Conservation (phyloP, 306 rosid species). For the Albizia julibrissin region DNA sequence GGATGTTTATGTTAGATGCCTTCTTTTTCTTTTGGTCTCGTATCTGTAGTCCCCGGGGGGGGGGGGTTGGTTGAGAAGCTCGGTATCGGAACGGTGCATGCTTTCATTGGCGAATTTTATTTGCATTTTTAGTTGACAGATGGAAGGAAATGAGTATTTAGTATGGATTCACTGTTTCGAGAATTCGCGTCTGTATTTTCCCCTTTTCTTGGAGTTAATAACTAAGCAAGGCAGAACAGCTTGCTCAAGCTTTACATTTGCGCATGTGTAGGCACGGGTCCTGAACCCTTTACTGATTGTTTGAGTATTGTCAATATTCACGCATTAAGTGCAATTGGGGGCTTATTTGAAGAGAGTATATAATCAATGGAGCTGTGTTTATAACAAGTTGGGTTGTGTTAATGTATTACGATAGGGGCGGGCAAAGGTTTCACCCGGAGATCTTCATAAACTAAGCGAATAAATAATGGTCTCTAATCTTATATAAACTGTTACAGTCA, state of each 20-base stretch:
- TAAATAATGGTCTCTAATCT: slow-evolving; percentile 9
- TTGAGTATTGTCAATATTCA: slow-evolving; percentile 23
- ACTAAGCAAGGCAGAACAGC: background rate
- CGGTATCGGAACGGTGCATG: background rate
- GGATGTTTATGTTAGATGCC: background rate
- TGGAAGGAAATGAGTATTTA: background rate
- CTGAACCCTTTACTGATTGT: slow-evolving; percentile 29
- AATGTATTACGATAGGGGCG: background rate
- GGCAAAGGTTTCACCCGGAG: slow-evolving; percentile 21
- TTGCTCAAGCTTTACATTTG: background rate
- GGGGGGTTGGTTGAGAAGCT: background rate
- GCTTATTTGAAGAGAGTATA: slow-evolving; percentile 13
- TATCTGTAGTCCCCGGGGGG: background rate
- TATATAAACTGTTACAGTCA: slow-evolving; percentile 10
- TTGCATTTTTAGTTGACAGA: background rate
- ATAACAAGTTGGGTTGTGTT: background rate
- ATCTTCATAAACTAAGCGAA: slow-evolving; percentile 14
- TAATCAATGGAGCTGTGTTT: background rate
- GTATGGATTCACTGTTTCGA: background rate
- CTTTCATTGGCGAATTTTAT: background rate
- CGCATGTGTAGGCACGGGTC: background rate
- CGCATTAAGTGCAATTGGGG: background rate
- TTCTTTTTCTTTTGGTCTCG: background rate
- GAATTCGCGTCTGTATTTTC: background rate
- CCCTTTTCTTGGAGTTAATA: background rate